Evolutionary conservation across 345 rosid genomes (phyloP), one percentile per base, ranked within the genome.

Genomic region (Murraya koenigii): DNA sequence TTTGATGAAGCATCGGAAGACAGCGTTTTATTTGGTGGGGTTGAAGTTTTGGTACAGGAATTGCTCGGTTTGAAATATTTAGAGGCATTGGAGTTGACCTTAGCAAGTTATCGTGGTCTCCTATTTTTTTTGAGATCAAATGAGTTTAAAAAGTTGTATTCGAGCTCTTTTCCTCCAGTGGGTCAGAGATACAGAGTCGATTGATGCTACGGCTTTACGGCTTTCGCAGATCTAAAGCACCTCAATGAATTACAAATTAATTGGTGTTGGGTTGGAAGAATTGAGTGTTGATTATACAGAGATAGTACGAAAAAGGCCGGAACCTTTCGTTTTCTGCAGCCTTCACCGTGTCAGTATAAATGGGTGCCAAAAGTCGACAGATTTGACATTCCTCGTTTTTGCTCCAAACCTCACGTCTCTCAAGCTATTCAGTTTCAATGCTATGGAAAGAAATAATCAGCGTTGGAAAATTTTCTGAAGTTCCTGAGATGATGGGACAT

Each of bases 11-110:
- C 30, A 19, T 35, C 1, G 14, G 72, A 69, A 30, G 77, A 56
- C 13, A 80, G 22, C 15, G 3, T 66, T 9, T 44, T 71, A 7
- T 30, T 20, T 26, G 44, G 54, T 1, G 54, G 69, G 6, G 5
- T 20, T 38, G 55, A 28, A 25, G 17, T 32, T 8, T 55, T 39
- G 6, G 10, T 54, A 10, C 52, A 61, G 9, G 82, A 76, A 39
- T 28, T 79, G 26, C 17, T 26, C 28, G 1, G 71, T 26, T 54
- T 79, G 80, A 36, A 72, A 55, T 41, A 76, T 44, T 62, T 75
- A 13, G 39, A 26, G 25, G 65, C 5, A 7, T 52, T 75, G 14
- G 26, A 1, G 33, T 28, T 74, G 33, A n/a, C 39, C 23, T 10
- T 80, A 1, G 28, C 19, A 69, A 61, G 66, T 54, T 39, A 7